Evolutionary conservation across 495 filamentous ascomycete species (phyloP).

Genomic region (Neurospora africana): DNA sequence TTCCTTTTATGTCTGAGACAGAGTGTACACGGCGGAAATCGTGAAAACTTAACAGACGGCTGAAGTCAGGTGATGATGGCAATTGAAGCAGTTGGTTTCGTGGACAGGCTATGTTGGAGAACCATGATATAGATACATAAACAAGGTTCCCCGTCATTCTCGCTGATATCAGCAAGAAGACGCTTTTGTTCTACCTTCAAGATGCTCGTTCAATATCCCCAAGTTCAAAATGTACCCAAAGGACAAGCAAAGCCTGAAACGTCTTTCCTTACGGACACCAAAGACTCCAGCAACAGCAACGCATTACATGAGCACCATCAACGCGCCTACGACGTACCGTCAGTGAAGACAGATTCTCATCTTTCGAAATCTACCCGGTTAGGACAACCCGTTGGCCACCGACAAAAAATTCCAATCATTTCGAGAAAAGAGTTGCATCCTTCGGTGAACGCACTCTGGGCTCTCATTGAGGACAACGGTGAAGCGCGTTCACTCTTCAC

Average conservation of each 20-base stretch:
- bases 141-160: background rate
- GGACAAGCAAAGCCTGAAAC: background rate
- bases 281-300: background rate
- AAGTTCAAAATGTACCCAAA: background rate
- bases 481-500: background rate
- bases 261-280: background rate
- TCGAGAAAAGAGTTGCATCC: background rate
- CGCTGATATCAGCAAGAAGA: background rate
- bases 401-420: background rate
- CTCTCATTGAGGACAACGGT: background rate
- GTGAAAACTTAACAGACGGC: fast-evolving
- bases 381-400: background rate
- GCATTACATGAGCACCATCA: background rate
- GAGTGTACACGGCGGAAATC: background rate
- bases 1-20: background rate
- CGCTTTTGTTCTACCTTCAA: background rate
- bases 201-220: background rate
- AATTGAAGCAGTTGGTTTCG: background rate
- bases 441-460: background rate
- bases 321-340: background rate
- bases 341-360: background rate
- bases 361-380: background rate
- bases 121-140: background rate
- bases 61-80: background rate
- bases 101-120: background rate